A percentile compares a stretch with the other conserved stretches of the same genome.
Conservation (phyloP, 179 eudicot species). For the Beta macrorhiza region DNA sequence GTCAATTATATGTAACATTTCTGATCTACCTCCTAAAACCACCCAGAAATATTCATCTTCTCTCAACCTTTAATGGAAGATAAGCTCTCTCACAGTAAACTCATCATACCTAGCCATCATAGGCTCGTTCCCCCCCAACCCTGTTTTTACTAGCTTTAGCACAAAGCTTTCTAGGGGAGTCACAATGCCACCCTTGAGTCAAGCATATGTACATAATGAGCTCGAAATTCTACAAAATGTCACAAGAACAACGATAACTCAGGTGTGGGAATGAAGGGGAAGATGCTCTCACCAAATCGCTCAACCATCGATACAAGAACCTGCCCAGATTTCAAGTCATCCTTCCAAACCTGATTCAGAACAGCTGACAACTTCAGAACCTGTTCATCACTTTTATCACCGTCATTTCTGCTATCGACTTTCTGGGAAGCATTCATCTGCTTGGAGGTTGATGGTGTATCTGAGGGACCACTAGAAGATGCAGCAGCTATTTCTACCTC, state of each 20-base stretch:
- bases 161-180: background rate
- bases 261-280: conserved; percentile 57
- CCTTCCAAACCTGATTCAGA: conserved; percentile 67
- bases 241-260: conserved; percentile 58
- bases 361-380: conserved; percentile 39
- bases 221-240: conserved; percentile 5
- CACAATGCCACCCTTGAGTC: background rate
- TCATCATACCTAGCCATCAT: background rate
- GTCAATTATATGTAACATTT: background rate
- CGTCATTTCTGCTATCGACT: conserved; percentile 21
- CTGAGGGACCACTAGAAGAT: conserved; percentile 25
- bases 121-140: background rate
- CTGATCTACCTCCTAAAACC: background rate
- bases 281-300: conserved; percentile 60
- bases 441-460: conserved; percentile 31
- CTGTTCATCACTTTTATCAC: conserved; percentile 22
- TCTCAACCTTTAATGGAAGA: too few species aligned
- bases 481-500: conserved; percentile 24
- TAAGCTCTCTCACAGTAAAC: background rate
- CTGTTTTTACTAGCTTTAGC: background rate
- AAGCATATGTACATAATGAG: conserved; percentile 7
- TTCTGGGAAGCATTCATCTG: conserved; percentile 17
- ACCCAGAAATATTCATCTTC: too few species aligned
- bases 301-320: conserved; percentile 49
- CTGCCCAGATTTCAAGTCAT: conserved; percentile 62